These are phyloP conservation scores for Rhododendron mucronatum DNA, from an alignment of 148 eudicot genomes.

Conservation along the genomic window DNA sequence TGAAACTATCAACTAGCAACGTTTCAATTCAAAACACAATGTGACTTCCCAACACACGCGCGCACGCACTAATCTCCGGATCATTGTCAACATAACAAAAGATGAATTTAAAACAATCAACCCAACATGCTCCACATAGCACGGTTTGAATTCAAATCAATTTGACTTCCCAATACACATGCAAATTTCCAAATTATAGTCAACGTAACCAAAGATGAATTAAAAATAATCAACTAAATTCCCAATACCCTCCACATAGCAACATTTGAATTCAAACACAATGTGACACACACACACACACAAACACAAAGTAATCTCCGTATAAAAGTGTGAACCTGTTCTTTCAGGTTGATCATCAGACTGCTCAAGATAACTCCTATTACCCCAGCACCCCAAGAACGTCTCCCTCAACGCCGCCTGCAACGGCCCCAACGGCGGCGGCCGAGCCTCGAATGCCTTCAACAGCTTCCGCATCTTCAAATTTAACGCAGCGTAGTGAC, in stretches of 20 bases:
- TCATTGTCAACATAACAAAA: not conserved
- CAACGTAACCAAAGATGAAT: not conserved
- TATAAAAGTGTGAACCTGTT: slow-evolving; percentile 20
- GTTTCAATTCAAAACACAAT: not conserved
- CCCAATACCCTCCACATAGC: not conserved
- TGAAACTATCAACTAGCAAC: not conserved
- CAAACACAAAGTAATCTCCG: not conserved
- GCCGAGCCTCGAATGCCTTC: slow-evolving; percentile 89
- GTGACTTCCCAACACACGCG: not conserved
- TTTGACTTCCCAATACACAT: too few relatives aligned
- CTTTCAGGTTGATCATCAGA: slow-evolving; percentile 10
- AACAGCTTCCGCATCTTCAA: slow-evolving; percentile 81
- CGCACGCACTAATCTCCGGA: not conserved
- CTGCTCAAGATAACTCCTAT: slow-evolving; percentile 34
- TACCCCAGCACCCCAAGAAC: slow-evolving; percentile 58
- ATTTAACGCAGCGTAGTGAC: slow-evolving; percentile 89
- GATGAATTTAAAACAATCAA: too few relatives aligned
- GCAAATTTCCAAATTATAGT: too few relatives aligned
- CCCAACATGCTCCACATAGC: too few relatives aligned
- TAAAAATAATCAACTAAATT: slow-evolving; percentile 1
- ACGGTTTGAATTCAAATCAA: too few relatives aligned
- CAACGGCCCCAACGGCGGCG: slow-evolving; percentile 75
- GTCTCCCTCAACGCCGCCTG: slow-evolving; percentile 71
- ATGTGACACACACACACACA: not conserved
- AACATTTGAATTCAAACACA: not conserved